phyloP scores from a whole-genome alignment of 75 land plant species.

The Chamaecyparis obtusa region DNA sequence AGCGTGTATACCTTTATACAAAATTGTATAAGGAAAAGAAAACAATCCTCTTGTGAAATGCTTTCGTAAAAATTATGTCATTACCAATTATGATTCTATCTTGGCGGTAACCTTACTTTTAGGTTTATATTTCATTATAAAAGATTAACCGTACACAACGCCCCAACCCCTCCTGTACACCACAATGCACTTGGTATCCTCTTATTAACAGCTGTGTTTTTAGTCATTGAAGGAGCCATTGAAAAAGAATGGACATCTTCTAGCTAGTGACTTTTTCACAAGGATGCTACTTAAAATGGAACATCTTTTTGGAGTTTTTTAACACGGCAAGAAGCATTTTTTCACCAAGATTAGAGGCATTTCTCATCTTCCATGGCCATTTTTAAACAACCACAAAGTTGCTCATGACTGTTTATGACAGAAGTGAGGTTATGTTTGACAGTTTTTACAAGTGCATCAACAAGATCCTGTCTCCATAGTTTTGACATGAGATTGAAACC shows the following conservation, averaged over 20 bases:
- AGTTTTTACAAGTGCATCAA: background rate
- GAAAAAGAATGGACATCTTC: background rate
- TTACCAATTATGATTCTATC: too few relatives aligned
- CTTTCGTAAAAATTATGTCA: too few relatives aligned
- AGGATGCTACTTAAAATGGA: background rate
- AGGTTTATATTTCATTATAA: too few relatives aligned
- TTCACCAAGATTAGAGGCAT: background rate
- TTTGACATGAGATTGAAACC: background rate
- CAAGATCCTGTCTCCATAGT: background rate
- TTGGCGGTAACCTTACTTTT: too few relatives aligned
- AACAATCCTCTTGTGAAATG: too few relatives aligned
- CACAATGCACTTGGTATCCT: background rate
- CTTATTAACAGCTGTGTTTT: background rate
- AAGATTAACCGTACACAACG: background rate
- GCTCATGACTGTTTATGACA: background rate
- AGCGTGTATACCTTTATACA: background rate
- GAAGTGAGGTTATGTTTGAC: background rate
- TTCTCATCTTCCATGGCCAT: background rate
- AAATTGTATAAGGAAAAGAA: too few relatives aligned
- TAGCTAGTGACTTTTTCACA: background rate
- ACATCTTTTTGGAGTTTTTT: background rate
- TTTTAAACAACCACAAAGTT: background rate
- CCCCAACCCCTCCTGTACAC: background rate
- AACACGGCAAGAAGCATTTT: background rate
- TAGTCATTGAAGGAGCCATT: background rate